Base-by-base conservation (phyloP, 2,329 filamentous ascomycete species). In the Diaporthe longicolla region DNA sequence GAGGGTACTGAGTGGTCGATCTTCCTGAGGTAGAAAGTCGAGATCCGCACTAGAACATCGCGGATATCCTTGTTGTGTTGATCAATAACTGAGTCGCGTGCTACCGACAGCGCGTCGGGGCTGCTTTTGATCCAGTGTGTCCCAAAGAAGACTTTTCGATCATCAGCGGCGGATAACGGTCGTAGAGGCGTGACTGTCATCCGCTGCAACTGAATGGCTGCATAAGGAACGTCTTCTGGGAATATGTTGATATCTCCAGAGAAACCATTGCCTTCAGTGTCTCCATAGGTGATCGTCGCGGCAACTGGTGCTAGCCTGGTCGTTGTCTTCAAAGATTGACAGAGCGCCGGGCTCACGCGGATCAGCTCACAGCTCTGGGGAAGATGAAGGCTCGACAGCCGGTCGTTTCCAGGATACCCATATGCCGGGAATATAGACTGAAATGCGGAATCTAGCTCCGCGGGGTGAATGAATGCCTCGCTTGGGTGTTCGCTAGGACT, bases 1-100 rank as follows among this genome's bases (percentile, higher is more conserved):
- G 8, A 21, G 1, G 70, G 50, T 6, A 72, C 37, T 21, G 19
- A 5, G 1, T 26, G 35, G 4, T 58, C 21, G 26, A 72, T 21
- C 6, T 72, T 35, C n/a, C 70, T 40, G 24, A 68, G 21, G 50
- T 72, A 72, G 40, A 68, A 72, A 4, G 37, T 45, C 2, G 70
- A 45, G 24, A 72, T 19, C 19, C 70, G 59, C 37, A 50, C 59
- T 4, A 68, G 11, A 2, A 54, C 50, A 21, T 32, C 24, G 21
- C 37, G 9, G 4, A 48, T 35, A 8, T 68, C 70, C 40, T 29
- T 54, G 1, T 55, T 9, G 1, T 1, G 13, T 10, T 69, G 59
- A 3, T 43, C 29, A 1, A 63, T 63, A 10, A 15, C 26, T 0
- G 59, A 35, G 32, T 26, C 37, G 8, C 17, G 32, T 35, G 48